These are phyloP conservation scores for Hyphopichia homilentoma DNA, from an alignment of 805 yeast species.

Conservation along the genomic window DNA sequence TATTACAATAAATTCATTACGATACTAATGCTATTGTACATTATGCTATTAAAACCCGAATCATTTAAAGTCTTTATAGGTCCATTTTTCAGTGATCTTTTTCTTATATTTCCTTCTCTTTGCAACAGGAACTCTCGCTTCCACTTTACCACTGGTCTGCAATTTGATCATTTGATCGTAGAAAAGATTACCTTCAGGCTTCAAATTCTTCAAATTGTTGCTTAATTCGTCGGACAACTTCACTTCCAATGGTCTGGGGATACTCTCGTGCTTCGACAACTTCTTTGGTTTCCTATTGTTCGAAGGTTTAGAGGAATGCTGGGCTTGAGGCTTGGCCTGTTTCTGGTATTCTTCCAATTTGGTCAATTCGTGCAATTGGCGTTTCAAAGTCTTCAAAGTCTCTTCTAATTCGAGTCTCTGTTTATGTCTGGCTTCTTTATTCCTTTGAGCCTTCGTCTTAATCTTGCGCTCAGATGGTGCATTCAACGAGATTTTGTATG, in stretches of 20 bases:
- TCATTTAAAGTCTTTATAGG: constrained; percentile 82
- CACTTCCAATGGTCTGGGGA: constrained; percentile 56
- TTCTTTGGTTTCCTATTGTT: constrained; percentile 27
- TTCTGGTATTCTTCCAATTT: constrained; percentile 25
- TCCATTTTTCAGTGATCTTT: constrained; percentile 88
- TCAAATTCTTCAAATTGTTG: constrained; percentile 77
- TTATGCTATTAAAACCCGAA: no score
- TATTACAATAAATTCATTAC: no score
- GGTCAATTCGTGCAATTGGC: constrained; percentile 56
- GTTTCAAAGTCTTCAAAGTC: constrained; percentile 57
- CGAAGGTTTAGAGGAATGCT: constrained; percentile 19
- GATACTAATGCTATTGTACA: no score
- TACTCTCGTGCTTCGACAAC: constrained; percentile 40
- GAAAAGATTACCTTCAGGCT: constrained; percentile 85
- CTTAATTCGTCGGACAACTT: constrained; percentile 86
- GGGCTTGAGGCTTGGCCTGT: constrained; percentile 23
- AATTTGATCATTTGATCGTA: constrained; percentile 77
- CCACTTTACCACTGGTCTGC: constrained; percentile 84
- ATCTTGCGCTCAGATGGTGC: constrained; percentile 63
- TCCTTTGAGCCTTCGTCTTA: constrained; percentile 77
- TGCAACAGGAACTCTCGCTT: constrained; percentile 70
- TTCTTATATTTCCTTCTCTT: constrained; percentile 65
- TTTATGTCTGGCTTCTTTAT: constrained; percentile 60
- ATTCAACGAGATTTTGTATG: constrained; percentile 60
- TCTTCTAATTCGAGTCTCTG: constrained; percentile 53